Evolutionary conservation across 345 rosid species (phyloP).

Genomic region (Citrus reticulata): DNA sequence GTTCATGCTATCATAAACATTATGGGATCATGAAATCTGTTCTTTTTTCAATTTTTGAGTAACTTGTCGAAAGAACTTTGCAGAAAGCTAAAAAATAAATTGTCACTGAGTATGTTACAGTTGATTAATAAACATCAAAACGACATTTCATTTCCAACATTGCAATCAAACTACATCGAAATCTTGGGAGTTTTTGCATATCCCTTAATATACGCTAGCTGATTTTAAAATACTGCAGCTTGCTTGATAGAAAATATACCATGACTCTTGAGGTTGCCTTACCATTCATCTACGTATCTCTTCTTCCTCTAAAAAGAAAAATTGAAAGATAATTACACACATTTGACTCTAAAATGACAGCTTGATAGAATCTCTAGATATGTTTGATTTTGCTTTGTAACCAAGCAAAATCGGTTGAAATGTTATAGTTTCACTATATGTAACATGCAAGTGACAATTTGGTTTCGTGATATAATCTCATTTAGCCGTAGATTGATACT

Average conservation of each 20-base stretch:
- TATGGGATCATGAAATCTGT: no score
- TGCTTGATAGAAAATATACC: slow-evolving; percentile 33
- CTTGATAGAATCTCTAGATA: slow-evolving; percentile 11
- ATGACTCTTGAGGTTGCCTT: slow-evolving; percentile 25
- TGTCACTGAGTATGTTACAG: no score
- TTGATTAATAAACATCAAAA: background rate
- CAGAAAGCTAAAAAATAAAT: no score
- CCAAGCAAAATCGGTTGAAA: slow-evolving; percentile 13
- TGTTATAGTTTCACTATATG: background rate
- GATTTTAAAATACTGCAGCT: slow-evolving; percentile 5
- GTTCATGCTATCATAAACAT: no score
- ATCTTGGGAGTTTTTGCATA: background rate
- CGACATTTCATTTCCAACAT: background rate
- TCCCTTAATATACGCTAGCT: slow-evolving; percentile 8
- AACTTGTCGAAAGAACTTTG: no score
- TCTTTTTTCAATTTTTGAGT: no score
- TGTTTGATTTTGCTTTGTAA: slow-evolving; percentile 9
- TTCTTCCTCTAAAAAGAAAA: background rate
- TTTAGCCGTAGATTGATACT: background rate
- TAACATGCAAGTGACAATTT: background rate
- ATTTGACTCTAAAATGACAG: slow-evolving; percentile 38
- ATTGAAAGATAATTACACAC: background rate
- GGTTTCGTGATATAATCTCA: background rate
- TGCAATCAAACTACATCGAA: background rate
- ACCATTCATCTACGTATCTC: slow-evolving; percentile 11